phyloP scores from a whole-genome alignment of 129 eudicot genomes.

The Lactuca saligna region DNA sequence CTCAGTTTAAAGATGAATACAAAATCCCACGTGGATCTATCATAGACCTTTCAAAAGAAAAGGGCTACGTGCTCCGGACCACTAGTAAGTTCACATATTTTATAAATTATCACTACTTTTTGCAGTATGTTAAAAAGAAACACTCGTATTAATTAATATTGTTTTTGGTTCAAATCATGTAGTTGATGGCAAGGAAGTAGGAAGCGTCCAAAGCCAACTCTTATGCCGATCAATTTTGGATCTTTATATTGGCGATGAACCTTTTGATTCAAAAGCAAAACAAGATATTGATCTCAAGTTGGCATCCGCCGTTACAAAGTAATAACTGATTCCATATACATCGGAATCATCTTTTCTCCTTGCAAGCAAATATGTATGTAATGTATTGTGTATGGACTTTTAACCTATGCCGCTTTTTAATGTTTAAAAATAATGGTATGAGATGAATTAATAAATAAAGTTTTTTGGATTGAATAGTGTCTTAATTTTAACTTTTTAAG shows the following conservation, averaged over 20 bases:
- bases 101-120: not conserved
- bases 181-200: slow-evolving; percentile 95
- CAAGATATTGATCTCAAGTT: slow-evolving; percentile 62
- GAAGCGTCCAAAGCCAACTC: slow-evolving; percentile 83
- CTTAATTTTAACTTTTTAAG: too few species aligned
- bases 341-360: slow-evolving; percentile 3
- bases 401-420: not conserved
- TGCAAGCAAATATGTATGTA: not conserved
- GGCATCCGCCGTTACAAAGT: slow-evolving; percentile 54
- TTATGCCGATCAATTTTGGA: slow-evolving; percentile 79
- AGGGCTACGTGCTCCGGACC: slow-evolving; percentile 73
- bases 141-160: not conserved
- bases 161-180: slow-evolving; percentile 20
- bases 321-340: slow-evolving; percentile 5
- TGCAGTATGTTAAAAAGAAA: not conserved
- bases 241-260: slow-evolving; percentile 81
- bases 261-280: slow-evolving; percentile 81
- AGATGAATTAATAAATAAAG: not conserved
- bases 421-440: slow-evolving; percentile 8
- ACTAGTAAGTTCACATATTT: slow-evolving; percentile 54
- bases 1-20: slow-evolving; percentile 81
- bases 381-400: slow-evolving; percentile 4
- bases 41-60: slow-evolving; percentile 78
- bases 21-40: slow-evolving; percentile 82
- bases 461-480: too few species aligned